A percentile compares a stretch with the other conserved stretches of the same genome.
Evolutionary conservation across 208 protist genomes (phyloP).

Genomic region (Histomonas meleagridis): DNA sequence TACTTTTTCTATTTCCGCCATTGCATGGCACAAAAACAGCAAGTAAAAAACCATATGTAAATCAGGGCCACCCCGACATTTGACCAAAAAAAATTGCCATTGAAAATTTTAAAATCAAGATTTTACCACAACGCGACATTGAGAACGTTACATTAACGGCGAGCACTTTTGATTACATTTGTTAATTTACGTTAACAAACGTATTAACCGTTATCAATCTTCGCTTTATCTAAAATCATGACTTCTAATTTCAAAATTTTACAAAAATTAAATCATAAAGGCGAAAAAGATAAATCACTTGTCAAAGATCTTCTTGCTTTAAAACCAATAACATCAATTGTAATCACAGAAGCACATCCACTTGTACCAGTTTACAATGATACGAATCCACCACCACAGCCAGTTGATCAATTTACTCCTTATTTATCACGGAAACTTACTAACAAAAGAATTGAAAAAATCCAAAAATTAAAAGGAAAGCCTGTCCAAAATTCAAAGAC

Average conservation of each 20-base stretch:
- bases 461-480: not conserved
- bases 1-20: too few species aligned
- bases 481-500: not conserved
- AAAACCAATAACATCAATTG: not conserved
- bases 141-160: too few species aligned
- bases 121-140: too few species aligned
- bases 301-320: not conserved
- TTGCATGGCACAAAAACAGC: too few species aligned
- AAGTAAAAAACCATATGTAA: too few species aligned
- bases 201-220: too few species aligned
- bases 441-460: not conserved
- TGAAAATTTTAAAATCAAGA: too few species aligned
- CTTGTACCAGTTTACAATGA: not conserved
- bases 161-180: too few species aligned
- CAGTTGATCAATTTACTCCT: slow-evolving; percentile 20
- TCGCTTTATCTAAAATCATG: too few species aligned
- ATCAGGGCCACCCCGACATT: too few species aligned
- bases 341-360: not conserved
- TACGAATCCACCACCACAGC: not conserved
- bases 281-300: not conserved
- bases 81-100: too few species aligned
- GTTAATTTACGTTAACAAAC: too few species aligned
- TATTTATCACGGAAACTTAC: slow-evolving; percentile 3
- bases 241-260: not conserved
- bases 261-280: not conserved